Base-by-base conservation (phyloP, 768 basidiomycete species). In the Leccinellum albellum region DNA sequence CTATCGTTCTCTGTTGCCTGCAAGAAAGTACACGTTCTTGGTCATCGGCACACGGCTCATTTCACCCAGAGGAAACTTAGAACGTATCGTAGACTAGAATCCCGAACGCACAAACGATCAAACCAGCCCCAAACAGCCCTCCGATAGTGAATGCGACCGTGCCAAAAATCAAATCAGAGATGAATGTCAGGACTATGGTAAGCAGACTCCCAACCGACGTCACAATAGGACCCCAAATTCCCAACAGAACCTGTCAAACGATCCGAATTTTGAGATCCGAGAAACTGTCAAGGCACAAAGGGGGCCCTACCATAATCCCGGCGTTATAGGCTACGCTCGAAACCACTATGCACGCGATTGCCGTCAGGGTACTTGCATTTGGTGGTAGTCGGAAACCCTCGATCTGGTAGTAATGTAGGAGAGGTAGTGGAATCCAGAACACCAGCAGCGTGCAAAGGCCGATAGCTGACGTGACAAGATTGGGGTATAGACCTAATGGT, bases 161-260 rank as follows among this genome's bases (percentile, higher is more conserved):
- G 21, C 91, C 85, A 59, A 94, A 87, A 17, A 87, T 61, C 8
- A 88, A 78, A 72, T 98, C 94, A 42, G 88, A 84, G 15, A 91
- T 64, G 48, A 94, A 82, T 14, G 94, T 90, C 50, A 97, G 79
- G 35, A 96, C 91, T 62, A 96, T 95, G 6, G 94, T 94, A n/a
- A 96, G 79, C n/a, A 98, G 80, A 71, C 84, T 93, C 46, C 93
- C 94, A 31, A 97, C 94, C 2, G 91, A 92, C 9, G 86, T 85
- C 44, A 93, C 82, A 42, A 94, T 84, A 6, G 93, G 93, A 4
- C 93, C 93, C 90, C 91, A 94, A 26, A 90, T 72, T 26, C 89
- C 89, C 49, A 96, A 76, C 3, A 96, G 76, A 54, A 90, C 79
- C 91, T 94, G 61, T 26, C 56, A 50, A 57, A 44, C 9, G 12